Conservation (phyloP, 2,329 filamentous ascomycete species). For the Eurotiales sp. region DNA sequence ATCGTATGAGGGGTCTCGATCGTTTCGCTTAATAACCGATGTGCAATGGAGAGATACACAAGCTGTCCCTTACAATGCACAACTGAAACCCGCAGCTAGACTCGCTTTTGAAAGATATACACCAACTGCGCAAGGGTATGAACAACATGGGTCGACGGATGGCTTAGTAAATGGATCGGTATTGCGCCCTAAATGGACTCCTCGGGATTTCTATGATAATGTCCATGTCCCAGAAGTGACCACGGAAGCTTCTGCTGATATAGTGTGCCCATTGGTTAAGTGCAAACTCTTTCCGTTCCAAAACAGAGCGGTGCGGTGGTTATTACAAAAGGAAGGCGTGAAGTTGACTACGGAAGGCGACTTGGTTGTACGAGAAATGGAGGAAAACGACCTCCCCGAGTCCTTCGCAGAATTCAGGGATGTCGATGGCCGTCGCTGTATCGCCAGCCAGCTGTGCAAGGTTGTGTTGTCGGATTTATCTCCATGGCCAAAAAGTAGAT, state of each 20-base stretch:
- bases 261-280: constrained; percentile 32
- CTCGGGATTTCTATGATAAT: constrained; percentile 46
- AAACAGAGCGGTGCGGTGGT: constrained; percentile 44
- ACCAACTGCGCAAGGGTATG: constrained; percentile 18
- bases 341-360: constrained; percentile 30
- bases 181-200: constrained; percentile 24
- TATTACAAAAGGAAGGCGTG: constrained; percentile 43
- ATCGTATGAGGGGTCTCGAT: constrained; percentile 17
- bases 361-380: constrained; percentile 19
- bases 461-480: constrained; percentile 35
- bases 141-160: constrained; percentile 12
- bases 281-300: constrained; percentile 49
- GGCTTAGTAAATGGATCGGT: not conserved
- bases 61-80: constrained; percentile 21
- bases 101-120: constrained; percentile 29
- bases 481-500: constrained; percentile 25
- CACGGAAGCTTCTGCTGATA: constrained; percentile 27
- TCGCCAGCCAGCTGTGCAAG: constrained; percentile 41
- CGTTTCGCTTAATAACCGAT: constrained; percentile 27
- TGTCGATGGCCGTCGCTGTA: constrained; percentile 35
- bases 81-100: constrained; percentile 12
- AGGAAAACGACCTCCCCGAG: constrained; percentile 24
- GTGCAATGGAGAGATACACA: constrained; percentile 35
- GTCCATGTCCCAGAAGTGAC: constrained; percentile 42
- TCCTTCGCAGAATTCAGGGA: constrained; percentile 38